These are phyloP conservation scores for Begonia masoniana DNA, from an alignment of 306 rosid species.

Conservation along the genomic window DNA sequence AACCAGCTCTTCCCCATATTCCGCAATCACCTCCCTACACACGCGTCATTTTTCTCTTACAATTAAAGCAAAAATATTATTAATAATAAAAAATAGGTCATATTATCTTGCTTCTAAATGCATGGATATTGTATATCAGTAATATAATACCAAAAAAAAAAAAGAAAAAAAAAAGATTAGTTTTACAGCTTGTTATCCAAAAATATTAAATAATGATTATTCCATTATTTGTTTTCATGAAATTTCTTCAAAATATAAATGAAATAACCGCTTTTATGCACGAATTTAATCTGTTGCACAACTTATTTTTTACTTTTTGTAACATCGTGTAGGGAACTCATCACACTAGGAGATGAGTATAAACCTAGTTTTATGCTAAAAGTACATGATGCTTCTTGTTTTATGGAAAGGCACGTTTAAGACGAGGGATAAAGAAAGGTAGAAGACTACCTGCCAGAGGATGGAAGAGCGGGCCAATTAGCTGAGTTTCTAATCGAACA, in stretches of 20 bases:
- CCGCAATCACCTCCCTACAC: slow-evolving; percentile 36
- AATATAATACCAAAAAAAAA: background rate
- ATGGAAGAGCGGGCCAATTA: slow-evolving; percentile 69
- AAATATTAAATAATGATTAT: too few species aligned
- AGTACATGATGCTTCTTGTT: too few species aligned
- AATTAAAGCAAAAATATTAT: background rate
- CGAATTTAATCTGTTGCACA: too few species aligned
- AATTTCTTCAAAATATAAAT: too few species aligned
- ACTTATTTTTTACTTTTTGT: too few species aligned
- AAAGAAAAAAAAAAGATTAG: background rate
- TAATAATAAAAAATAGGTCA: background rate
- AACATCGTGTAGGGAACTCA: too few species aligned
- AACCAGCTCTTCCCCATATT: slow-evolving; percentile 52
- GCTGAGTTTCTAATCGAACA: slow-evolving; percentile 26
- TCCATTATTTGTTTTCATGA: too few species aligned
- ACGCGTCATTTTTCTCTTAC: background rate
- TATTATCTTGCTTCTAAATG: background rate
- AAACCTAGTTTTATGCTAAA: too few species aligned
- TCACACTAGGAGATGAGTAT: too few species aligned
- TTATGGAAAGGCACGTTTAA: too few species aligned
- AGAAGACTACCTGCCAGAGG: slow-evolving; percentile 42
- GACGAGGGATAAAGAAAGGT: background rate
- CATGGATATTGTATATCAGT: background rate
- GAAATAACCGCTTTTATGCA: too few species aligned
- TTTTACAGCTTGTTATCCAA: too few species aligned